Base-by-base conservation (phyloP, 2,329 filamentous ascomycete species). In the Trichoderma breve region DNA sequence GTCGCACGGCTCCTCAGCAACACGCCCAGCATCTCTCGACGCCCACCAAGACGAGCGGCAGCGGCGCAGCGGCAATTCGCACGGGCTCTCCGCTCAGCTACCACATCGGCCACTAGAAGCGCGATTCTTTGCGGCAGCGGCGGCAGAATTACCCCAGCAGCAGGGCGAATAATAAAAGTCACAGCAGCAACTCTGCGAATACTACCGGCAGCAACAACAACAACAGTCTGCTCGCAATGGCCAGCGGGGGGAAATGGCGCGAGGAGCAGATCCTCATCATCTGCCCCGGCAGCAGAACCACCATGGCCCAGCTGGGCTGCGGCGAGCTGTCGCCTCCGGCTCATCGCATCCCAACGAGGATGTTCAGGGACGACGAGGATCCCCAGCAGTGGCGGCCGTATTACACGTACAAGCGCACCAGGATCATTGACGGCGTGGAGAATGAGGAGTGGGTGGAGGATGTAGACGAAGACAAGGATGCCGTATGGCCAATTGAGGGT, bases 281-380 rank as follows among this genome's bases (percentile, higher is more conserved):
- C 83, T 92, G 91, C 81, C 92, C 92, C 39, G 95, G 95, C 79
- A 97, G 94, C 81, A 91, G 92, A 83, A 95, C 91, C 75, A 97
- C 94, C 72, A 90, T 97, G 84, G 95, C 94, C 76, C 94, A 97
- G 87, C 88, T 97, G 53, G 95, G 95, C 66, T 92, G 96, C 77
- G 91, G 90, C 77, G 95, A 98, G 84, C 91, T 98, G 81, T 97
- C 95, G 43, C 95, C 94, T 57, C 94, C 96, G n/a, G 88, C 91
- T 74, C 89, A 93, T 81, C 93, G 94, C 76, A 89, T 98, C 76
- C 90, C 93, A 36, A 98, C 95, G 82, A 92, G 96, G 84, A 97
- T 99, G 94, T 99, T 98, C 68, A 90, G 91, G 76, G 94, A 97
- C 72, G 90, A 92, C 79, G 94, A 90, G 79, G 92, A 95, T 36